Percentiles rank a stretch among this genome's conserved stretches.
Evolutionary conservation across 139 green algal genomes (phyloP).

Genomic region (Asterochloris sp.): DNA sequence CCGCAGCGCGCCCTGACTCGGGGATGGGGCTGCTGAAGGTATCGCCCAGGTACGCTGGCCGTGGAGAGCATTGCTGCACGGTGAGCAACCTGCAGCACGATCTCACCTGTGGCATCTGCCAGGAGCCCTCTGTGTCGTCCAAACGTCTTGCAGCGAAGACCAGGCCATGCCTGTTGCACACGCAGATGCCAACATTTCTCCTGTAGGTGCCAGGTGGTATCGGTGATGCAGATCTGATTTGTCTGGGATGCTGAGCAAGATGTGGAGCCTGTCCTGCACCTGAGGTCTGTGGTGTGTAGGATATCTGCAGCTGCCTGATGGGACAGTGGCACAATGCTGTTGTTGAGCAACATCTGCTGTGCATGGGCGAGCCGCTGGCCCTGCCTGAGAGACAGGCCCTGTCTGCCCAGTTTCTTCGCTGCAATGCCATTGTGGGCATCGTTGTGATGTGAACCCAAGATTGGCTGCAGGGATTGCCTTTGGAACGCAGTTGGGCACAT

Average conservation of each 20-base stretch:
- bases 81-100: neutral
- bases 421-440: no score
- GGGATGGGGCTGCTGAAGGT: no score
- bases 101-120: conserved; percentile 52
- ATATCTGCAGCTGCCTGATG: neutral
- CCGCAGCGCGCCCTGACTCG: no score
- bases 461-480: no score
- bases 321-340: neutral
- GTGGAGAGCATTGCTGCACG: no score
- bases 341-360: neutral
- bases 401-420: no score
- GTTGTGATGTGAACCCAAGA: no score
- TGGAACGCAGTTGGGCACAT: no score
- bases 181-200: conserved; percentile 45
- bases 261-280: neutral
- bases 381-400: no score
- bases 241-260: neutral
- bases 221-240: neutral
- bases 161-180: conserved; percentile 39
- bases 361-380: neutral
- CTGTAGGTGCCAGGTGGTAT: conserved; percentile 11
- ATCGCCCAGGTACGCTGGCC: no score
- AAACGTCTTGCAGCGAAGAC: conserved; percentile 41
- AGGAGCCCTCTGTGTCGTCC: conserved; percentile 39
- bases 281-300: neutral